Evolutionary conservation across 2,329 filamentous ascomycete species (phyloP).

Genomic region (Ophiostoma triangulosporum): DNA sequence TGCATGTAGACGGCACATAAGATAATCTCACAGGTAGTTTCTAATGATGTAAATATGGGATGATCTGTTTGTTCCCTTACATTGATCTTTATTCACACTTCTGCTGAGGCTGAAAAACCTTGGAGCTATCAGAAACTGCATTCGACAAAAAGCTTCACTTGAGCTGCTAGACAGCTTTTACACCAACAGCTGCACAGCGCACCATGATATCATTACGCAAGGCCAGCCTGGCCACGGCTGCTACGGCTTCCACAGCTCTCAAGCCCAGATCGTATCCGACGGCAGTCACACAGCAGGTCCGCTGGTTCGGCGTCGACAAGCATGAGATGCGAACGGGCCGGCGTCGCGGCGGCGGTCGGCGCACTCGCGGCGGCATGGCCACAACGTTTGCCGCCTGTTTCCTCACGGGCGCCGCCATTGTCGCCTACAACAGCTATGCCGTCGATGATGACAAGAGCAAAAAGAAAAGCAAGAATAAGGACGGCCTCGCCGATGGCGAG

Average conservation of each 20-base stretch:
- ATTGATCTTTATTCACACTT: no score
- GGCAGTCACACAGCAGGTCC: not conserved
- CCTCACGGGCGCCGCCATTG: slow-evolving; percentile 14
- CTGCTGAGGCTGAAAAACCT: no score
- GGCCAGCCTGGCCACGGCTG: not conserved
- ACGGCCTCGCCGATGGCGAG: not conserved
- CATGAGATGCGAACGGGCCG: not conserved
- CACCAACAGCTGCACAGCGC: not conserved
- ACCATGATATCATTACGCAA: slow-evolving; percentile 10
- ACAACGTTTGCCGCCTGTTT: slow-evolving; percentile 8
- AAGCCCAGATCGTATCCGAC: not conserved
- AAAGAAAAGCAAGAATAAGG: not conserved
- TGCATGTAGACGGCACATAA: not conserved
- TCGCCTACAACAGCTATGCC: slow-evolving; percentile 6
- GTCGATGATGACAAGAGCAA: no score
- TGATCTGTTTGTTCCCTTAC: not conserved
- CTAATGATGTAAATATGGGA: no score
- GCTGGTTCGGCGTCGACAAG: slow-evolving; percentile 5
- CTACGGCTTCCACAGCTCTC: not conserved
- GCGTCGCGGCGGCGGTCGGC: slow-evolving; percentile 2
- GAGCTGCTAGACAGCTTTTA: not conserved
- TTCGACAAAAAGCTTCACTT: not conserved
- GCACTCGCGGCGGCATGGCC: slow-evolving; percentile 1
- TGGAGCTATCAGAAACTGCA: no score
- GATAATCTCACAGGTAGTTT: no score